phyloP scores from a whole-genome alignment of 208 protist species.

The Phytomonas serpens region DNA sequence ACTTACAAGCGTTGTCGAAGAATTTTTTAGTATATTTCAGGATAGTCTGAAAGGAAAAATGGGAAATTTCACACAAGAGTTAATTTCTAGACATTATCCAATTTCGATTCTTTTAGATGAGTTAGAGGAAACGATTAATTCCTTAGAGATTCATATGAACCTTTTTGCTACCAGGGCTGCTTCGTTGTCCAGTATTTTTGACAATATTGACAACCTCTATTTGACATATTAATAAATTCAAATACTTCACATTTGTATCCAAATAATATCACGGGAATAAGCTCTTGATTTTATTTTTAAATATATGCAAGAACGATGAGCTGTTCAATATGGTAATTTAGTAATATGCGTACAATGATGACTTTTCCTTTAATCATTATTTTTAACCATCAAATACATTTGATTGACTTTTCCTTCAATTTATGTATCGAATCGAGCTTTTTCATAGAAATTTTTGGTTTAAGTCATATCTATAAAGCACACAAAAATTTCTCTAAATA shows the following conservation, averaged over 20 bases:
- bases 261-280: background rate
- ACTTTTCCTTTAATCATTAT: background rate
- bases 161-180: background rate
- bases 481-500: background rate
- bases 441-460: background rate
- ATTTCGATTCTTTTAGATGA: conserved; percentile 1
- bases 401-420: conserved; percentile 4
- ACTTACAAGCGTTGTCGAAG: background rate
- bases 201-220: background rate
- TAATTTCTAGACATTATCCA: background rate
- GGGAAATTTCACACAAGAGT: background rate
- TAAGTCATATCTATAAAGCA: background rate
- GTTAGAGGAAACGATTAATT: background rate
- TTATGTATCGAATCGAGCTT: background rate
- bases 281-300: background rate
- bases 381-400: conserved; percentile 4
- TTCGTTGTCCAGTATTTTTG: background rate
- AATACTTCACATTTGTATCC: background rate
- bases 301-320: conserved; percentile 3
- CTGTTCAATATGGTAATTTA: conserved; percentile 1
- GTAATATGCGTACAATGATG: background rate
- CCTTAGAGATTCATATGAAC: background rate
- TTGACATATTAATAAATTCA: background rate
- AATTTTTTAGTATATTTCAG: background rate
- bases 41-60: background rate